Conservation (phyloP, 2,329 filamentous ascomycete genomes). For the Aureobasidium sp. region DNA sequence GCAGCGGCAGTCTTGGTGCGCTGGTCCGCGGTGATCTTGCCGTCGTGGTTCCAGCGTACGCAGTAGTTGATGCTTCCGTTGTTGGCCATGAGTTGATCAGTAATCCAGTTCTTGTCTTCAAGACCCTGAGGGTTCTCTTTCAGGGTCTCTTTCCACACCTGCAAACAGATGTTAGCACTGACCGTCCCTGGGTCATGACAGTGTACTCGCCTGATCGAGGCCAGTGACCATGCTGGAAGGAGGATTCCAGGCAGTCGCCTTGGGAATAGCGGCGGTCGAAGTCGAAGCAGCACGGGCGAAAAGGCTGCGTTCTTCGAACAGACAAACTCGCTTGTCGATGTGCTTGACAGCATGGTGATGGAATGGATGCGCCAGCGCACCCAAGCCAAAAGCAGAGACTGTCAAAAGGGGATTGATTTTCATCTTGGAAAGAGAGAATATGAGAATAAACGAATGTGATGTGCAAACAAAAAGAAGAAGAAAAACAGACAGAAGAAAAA, state of each 20-base stretch:
- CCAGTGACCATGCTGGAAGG: neutral
- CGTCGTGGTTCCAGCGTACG: conserved; percentile 40
- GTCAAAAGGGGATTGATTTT: conserved; percentile 5
- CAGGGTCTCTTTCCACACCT: conserved; percentile 5
- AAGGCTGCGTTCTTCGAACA: conserved; percentile 12
- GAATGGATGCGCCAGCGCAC: neutral
- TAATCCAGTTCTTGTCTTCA: conserved; percentile 29
- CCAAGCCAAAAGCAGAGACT: conserved; percentile 3
- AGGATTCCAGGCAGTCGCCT: conserved; percentile 6
- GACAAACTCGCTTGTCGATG: neutral
- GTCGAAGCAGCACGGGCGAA: neutral
- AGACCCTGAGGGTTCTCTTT: conserved; percentile 14
- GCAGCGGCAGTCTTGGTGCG: conserved; percentile 33
- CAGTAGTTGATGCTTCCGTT: conserved; percentile 37
- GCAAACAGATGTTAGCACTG: neutral
- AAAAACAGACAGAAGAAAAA: no score
- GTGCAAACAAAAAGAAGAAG: no score
- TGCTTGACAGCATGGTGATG: neutral
- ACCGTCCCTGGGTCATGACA: neutral
- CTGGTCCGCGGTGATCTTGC: conserved; percentile 34
- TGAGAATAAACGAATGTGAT: no score
- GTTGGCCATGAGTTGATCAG: conserved; percentile 27
- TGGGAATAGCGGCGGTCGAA: neutral
- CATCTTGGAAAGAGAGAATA: no score
- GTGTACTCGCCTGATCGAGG: conserved; percentile 5